These are phyloP conservation scores for Talaromyces nanjingensis DNA, from an alignment of 495 filamentous ascomycete species.

Conservation along the genomic window DNA sequence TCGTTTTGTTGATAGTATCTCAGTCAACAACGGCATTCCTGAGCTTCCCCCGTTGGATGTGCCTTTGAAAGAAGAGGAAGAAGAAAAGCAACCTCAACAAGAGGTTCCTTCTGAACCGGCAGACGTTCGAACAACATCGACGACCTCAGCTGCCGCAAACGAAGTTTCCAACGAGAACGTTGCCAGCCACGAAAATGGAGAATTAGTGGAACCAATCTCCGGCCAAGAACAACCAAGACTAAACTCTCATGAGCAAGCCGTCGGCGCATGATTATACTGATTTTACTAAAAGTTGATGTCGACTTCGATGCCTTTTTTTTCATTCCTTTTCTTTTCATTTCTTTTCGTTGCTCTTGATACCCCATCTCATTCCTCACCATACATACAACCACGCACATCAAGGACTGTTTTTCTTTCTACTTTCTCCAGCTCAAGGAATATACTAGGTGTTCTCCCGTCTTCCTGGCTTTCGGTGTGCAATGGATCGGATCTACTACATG, in stretches of 20 bases:
- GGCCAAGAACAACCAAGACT: conserved; percentile 21
- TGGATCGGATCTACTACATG: not conserved
- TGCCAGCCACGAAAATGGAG: conserved; percentile 1
- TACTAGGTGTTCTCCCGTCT: not conserved
- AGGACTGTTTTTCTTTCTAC: not conserved
- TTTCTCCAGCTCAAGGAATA: not conserved
- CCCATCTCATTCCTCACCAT: not conserved
- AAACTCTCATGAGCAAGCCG: conserved; percentile 19
- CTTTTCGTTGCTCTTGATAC: conserved; percentile 5
- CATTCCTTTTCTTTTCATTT: conserved; percentile 1
- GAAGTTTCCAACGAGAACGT: not conserved
- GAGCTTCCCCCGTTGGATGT: conserved; percentile 7
- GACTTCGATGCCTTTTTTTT: conserved; percentile 2
- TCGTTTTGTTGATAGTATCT: conserved; percentile 18
- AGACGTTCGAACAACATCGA: not conserved
- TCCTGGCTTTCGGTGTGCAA: not conserved
- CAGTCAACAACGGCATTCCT: conserved; percentile 5
- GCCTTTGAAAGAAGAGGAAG: not conserved
- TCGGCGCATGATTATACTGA: conserved; percentile 17
- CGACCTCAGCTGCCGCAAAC: not conserved
- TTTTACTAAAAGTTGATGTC: not conserved
- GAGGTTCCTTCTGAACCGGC: not conserved
- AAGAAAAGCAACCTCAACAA: not conserved
- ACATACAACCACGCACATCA: not conserved
- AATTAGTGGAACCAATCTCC: conserved; percentile 12